Percentiles rank a stretch among this genome's conserved stretches.
Conservation (phyloP, 2,329 filamentous ascomycete species). For the Fusarium pininemorale region DNA sequence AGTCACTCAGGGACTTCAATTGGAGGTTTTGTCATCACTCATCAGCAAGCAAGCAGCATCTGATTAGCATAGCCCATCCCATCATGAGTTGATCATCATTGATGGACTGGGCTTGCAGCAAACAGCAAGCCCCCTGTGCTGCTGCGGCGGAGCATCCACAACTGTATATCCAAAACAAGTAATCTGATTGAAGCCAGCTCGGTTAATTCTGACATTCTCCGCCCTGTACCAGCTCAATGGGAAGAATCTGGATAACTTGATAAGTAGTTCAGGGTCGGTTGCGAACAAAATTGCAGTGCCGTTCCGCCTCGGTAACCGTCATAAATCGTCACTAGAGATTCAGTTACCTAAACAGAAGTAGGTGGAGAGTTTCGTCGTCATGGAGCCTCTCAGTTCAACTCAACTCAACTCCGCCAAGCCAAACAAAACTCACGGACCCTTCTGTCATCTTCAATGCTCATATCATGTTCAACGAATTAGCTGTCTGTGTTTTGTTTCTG, state of each 20-base stretch:
- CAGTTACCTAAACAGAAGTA: slow-evolving; percentile 16
- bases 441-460: neutral
- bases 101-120: neutral
- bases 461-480: slow-evolving; percentile 5
- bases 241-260: slow-evolving; percentile 8
- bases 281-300: slow-evolving; percentile 17
- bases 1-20: slow-evolving; percentile 13
- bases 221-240: slow-evolving; percentile 12
- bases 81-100: slow-evolving; percentile 1
- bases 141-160: slow-evolving; percentile 22
- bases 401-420: neutral
- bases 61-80: slow-evolving; percentile 15
- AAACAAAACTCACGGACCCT: neutral
- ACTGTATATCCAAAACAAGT: slow-evolving; percentile 19
- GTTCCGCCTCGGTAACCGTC: neutral
- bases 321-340: neutral
- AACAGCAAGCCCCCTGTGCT: slow-evolving; percentile 19
- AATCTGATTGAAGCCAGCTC: slow-evolving; percentile 11
- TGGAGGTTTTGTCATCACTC: slow-evolving; percentile 3
- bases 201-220: slow-evolving; percentile 17
- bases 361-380: neutral
- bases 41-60: neutral
- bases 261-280: neutral
- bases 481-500: slow-evolving; percentile 18
- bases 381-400: neutral